Percentiles rank a stretch among this genome's conserved stretches.
Evolutionary conservation across 495 filamentous ascomycete species (phyloP).

Genomic region (Podospora anserina): DNA sequence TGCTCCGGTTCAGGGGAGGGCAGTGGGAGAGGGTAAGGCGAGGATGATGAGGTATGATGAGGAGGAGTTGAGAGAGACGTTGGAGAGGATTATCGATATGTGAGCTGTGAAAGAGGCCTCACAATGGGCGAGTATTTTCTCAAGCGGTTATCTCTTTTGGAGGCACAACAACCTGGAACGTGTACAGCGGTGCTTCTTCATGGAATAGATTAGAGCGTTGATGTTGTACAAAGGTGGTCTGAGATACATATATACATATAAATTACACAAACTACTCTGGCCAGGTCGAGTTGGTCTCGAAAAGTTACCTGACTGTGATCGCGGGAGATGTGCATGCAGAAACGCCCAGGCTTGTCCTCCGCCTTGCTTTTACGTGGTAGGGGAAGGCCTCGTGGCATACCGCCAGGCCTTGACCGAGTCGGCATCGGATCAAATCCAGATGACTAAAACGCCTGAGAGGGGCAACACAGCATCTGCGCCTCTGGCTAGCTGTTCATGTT

Average conservation of each 20-base stretch:
- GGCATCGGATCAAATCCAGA: neutral
- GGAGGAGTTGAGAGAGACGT: slow-evolving; percentile 65
- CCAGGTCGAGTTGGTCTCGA: neutral
- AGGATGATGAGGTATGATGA: slow-evolving; percentile 66
- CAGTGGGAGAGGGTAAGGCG: slow-evolving; percentile 39
- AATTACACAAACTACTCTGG: neutral
- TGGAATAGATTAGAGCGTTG: neutral
- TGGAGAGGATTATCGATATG: slow-evolving; percentile 69
- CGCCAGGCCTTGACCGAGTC: neutral
- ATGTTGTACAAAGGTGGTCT: neutral
- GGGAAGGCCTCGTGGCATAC: neutral
- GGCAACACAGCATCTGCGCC: neutral
- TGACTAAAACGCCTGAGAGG: neutral
- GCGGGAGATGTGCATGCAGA: neutral
- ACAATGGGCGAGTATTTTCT: neutral
- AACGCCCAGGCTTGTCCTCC: neutral
- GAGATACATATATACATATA: neutral
- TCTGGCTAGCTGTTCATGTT: neutral
- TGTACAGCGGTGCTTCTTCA: neutral
- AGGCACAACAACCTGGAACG: neutral
- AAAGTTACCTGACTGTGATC: neutral
- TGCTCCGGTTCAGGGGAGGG: slow-evolving; percentile 71
- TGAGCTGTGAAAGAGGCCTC: slow-evolving; percentile 7
- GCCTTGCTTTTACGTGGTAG: neutral
- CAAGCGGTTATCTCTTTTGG: neutral